phyloP scores from a whole-genome alignment of 768 basidiomycete genomes.

The Butyriboletus loyo region DNA sequence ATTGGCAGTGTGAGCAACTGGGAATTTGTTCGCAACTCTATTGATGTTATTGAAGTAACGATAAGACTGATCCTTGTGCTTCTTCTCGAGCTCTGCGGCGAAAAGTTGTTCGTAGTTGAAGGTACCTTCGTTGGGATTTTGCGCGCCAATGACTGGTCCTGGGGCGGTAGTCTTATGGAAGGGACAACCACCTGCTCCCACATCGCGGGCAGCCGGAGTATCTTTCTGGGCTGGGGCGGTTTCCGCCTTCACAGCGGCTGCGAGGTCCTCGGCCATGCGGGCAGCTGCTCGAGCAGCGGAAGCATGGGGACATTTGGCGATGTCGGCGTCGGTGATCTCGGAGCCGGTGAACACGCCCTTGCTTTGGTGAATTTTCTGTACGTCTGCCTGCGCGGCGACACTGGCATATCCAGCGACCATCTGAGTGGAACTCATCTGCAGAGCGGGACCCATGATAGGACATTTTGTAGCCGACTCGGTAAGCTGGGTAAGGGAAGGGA shows the following conservation, averaged over 20 bases:
- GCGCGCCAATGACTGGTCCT: conserved; percentile 10
- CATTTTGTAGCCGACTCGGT: conserved; percentile 88
- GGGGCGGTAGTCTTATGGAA: conserved; percentile 48
- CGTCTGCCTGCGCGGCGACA: conserved; percentile 76
- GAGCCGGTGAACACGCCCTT: conserved; percentile 59
- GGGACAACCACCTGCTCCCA: conserved; percentile 53
- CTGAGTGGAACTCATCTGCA: conserved; percentile 77
- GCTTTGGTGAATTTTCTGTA: conserved; percentile 82
- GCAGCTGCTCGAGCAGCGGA: conserved; percentile 78
- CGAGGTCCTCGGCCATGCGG: conserved; percentile 68
- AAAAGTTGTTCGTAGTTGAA: conserved; percentile 92
- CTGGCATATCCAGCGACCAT: conserved; percentile 82
- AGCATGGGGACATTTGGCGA: conserved; percentile 91
- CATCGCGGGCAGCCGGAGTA: conserved; percentile 29
- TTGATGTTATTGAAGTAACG: conserved; percentile 99
- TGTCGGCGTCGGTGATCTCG: conserved; percentile 54
- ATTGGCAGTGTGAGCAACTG: conserved; percentile 88
- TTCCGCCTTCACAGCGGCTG: conserved; percentile 57
- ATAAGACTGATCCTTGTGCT: conserved; percentile 95
- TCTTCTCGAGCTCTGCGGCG: conserved; percentile 87
- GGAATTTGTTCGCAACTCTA: conserved; percentile 91
- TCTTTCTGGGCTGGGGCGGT: conserved; percentile 37
- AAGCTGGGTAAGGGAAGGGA: conserved; percentile 72
- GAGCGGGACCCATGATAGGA: conserved; percentile 95
- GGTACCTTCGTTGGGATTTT: conserved; percentile 22